Conservation (phyloP, 1,139 yeast genomes). For the Geotrichum siamense region DNA sequence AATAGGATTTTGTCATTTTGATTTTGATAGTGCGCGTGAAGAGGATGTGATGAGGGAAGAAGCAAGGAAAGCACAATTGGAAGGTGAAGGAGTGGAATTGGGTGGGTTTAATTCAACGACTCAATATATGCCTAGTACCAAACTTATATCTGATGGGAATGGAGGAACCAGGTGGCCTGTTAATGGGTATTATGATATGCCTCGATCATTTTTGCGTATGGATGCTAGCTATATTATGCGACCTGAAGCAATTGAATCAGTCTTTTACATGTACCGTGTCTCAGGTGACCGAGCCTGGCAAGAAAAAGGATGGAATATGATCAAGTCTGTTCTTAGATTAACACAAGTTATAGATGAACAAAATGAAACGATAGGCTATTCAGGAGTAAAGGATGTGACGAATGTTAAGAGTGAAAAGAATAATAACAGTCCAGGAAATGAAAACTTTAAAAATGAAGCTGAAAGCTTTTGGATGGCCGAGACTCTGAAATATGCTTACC, state of each 20-base stretch:
- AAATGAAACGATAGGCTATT: constrained; percentile 37
- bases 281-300: constrained; percentile 70
- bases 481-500: constrained; percentile 65
- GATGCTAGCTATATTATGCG: constrained; percentile 54
- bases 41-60: constrained; percentile 4
- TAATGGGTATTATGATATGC: constrained; percentile 31
- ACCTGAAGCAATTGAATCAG: constrained; percentile 71
- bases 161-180: constrained; percentile 31
- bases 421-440: no score
- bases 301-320: constrained; percentile 60
- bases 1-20: constrained; percentile 23
- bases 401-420: constrained; percentile 20
- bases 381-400: constrained; percentile 51
- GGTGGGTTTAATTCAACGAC: constrained; percentile 5
- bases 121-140: not conserved
- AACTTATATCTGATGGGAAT: constrained; percentile 19
- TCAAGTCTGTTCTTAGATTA: constrained; percentile 42
- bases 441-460: constrained; percentile 40
- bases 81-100: constrained; percentile 6
- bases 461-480: constrained; percentile 78
- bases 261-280: constrained; percentile 63
- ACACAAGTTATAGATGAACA: constrained; percentile 34
- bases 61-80: not conserved
- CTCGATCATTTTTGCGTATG: constrained; percentile 32
- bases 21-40: constrained; percentile 20